Evolutionary conservation across 2,329 filamentous ascomycete genomes (phyloP).

Genomic region (Fusarium chaquense): DNA sequence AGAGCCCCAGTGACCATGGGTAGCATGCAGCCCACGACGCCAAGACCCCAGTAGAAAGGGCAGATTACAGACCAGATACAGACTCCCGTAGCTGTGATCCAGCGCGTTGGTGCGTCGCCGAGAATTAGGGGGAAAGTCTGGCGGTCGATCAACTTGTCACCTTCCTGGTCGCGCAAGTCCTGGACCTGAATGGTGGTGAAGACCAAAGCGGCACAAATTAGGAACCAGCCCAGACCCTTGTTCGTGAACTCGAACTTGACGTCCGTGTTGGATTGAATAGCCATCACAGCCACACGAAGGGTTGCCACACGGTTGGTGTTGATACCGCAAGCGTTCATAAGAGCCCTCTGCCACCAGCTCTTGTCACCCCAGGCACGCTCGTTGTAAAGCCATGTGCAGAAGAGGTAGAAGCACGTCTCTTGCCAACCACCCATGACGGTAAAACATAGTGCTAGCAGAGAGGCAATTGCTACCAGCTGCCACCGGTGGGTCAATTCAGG

Average conservation of each 20-base stretch:
- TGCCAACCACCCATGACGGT: slow-evolving; percentile 38
- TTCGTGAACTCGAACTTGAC: slow-evolving; percentile 27
- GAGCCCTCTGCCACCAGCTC: slow-evolving; percentile 46
- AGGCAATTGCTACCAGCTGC: slow-evolving; percentile 45
- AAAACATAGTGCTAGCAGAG: slow-evolving; percentile 37
- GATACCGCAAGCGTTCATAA: slow-evolving; percentile 42
- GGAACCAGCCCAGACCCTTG: slow-evolving; percentile 36
- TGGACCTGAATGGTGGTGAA: slow-evolving; percentile 46
- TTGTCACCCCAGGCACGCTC: slow-evolving; percentile 51
- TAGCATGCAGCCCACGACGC: slow-evolving; percentile 5
- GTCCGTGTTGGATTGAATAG: slow-evolving; percentile 6
- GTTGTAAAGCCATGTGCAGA: slow-evolving; percentile 57
- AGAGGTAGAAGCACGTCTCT: slow-evolving; percentile 50
- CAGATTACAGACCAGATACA: slow-evolving; percentile 37
- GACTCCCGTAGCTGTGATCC: slow-evolving; percentile 31
- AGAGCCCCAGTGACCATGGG: slow-evolving; percentile 7
- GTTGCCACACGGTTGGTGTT: slow-evolving; percentile 41
- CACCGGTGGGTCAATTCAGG: slow-evolving; percentile 37
- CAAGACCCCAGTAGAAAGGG: slow-evolving; percentile 35
- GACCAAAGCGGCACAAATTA: slow-evolving; percentile 38
- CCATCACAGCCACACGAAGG: slow-evolving; percentile 25
- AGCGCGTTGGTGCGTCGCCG: slow-evolving; percentile 39
- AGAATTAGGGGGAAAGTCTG: slow-evolving; percentile 42
- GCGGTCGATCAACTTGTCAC: slow-evolving; percentile 41
- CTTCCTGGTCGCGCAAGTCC: slow-evolving; percentile 44